Conservation (phyloP, 352 stramenopile genomes). For the Phytophthora fragariaefolia region DNA sequence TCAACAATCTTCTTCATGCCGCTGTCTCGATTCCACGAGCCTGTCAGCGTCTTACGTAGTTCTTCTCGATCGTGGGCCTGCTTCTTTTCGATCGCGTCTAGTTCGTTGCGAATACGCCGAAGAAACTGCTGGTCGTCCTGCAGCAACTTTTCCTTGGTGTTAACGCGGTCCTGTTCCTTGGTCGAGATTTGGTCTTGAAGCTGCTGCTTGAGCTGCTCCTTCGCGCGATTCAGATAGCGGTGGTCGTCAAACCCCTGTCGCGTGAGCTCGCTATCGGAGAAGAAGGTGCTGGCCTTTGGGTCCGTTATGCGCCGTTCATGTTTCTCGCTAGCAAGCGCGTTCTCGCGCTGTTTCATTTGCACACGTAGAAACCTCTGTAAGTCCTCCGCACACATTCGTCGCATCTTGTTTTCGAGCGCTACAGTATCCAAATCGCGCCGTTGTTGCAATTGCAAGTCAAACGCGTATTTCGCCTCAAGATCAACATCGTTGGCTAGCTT, state of each 20-base stretch:
- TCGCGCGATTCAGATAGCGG: slow-evolving; percentile 45
- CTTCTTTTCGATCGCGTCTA: slow-evolving; percentile 69
- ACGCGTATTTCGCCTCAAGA: slow-evolving; percentile 63
- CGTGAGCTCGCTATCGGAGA: slow-evolving; percentile 59
- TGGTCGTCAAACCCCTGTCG: slow-evolving; percentile 60
- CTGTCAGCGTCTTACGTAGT: slow-evolving; percentile 60
- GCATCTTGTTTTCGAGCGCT: slow-evolving; percentile 54
- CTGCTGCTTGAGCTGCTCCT: slow-evolving; percentile 62
- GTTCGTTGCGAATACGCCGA: slow-evolving; percentile 58
- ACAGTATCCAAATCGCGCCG: slow-evolving; percentile 60
- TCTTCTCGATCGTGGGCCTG: slow-evolving; percentile 58
- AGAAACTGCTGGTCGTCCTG: slow-evolving; percentile 68
- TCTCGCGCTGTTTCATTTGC: slow-evolving; percentile 59
- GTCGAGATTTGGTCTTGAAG: slow-evolving; percentile 64
- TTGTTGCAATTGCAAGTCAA: slow-evolving; percentile 62
- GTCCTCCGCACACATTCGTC: slow-evolving; percentile 55
- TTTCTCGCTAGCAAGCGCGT: slow-evolving; percentile 37
- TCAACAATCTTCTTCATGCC: slow-evolving; percentile 72
- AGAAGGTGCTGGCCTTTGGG: slow-evolving; percentile 61
- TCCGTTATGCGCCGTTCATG: slow-evolving; percentile 42
- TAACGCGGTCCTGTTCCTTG: slow-evolving; percentile 57
- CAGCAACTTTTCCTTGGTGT: slow-evolving; percentile 46
- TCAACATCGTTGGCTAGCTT: slow-evolving; percentile 59
- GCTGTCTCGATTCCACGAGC: slow-evolving; percentile 68
- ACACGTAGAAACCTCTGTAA: slow-evolving; percentile 59